Evolutionary conservation across 2,329 filamentous ascomycete genomes (phyloP).

Genomic region (Botryotinia convoluta): DNA sequence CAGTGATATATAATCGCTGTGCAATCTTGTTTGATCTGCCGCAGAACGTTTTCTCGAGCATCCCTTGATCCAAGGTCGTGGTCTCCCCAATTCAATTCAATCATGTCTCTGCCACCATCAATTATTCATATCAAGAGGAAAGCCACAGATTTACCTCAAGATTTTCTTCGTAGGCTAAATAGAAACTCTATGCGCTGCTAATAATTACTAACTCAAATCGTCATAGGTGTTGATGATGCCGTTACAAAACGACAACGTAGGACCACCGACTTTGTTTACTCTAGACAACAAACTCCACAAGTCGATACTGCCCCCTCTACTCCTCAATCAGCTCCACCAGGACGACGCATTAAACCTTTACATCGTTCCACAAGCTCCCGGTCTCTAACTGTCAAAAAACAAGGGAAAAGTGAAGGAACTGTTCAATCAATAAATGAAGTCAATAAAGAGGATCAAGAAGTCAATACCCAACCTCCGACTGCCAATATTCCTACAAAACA

Average conservation of each 20-base stretch:
- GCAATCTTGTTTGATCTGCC: not conserved
- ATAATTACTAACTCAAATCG: not conserved
- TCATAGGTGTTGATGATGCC: constrained; percentile 35
- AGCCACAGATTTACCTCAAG: constrained; percentile 38
- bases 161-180: constrained; percentile 35
- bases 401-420: not conserved
- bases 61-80: not conserved
- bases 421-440: not conserved
- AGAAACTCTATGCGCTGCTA: too few relatives aligned
- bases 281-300: constrained; percentile 28
- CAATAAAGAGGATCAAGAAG: not conserved
- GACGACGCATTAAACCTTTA: constrained; percentile 29
- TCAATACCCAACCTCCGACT: not conserved
- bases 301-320: constrained; percentile 5
- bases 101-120: constrained; percentile 37
- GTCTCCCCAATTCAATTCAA: not conserved
- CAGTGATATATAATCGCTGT: not conserved
- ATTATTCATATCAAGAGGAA: constrained; percentile 39
- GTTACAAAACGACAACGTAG: constrained; percentile 31
- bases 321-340: constrained; percentile 17
- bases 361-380: constrained; percentile 24
- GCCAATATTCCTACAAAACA: not conserved
- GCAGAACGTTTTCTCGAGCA: not conserved
- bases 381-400: constrained; percentile 6
- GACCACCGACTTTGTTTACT: constrained; percentile 34